Base-by-base conservation (phyloP, 768 basidiomycete genomes). In the Leccinum ochraceum region DNA sequence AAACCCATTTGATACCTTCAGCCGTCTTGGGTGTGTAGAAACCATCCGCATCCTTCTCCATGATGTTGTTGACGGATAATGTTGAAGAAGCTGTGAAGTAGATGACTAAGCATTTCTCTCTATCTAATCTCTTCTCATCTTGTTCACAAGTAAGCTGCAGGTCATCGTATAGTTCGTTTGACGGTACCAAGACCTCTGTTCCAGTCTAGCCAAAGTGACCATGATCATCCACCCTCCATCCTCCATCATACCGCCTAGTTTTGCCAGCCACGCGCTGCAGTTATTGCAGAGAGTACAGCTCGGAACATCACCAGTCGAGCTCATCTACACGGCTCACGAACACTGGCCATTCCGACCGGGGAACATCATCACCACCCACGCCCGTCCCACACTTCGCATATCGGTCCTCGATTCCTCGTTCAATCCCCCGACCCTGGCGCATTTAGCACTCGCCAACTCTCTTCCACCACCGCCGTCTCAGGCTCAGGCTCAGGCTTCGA, bases 361-460 rank as follows among this genome's bases (percentile, higher is more conserved):
- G 34, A 64, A 22, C 34, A 62, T 28, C 37, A 63, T 28, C n/a
- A 63, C 26, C 20, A 54, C 6, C 10, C 64, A 58, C 54, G 22
- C 59, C 3, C 50, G 53, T 17, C 59, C 61, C 16, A 69, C 71
- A 3, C 69, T 87, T 37, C 81, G 79, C 56, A 81, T 95, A 52
- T 81, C 89, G 4, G 78, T 95, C n/a, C 81, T 97, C 42, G 95
- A 97, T 67, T 89, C 94, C 1, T 95, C 93, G 1, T 98, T 92
- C 77, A 96, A 98, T 68, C 95, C 95, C 3, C 95, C 95, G 1
- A 94, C 92, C 3, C 71, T 82, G 24, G 92, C 95, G 0, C 95
- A 98, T 73, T 80, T 89, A 56, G 88, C 89, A 3, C 85, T 98
- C 52, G 86, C 86, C 28, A 84, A 82, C 60, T 75, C 81, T 4